Base-by-base conservation (phyloP, 345 rosid genomes). In the Sonneratia caseolaris region DNA sequence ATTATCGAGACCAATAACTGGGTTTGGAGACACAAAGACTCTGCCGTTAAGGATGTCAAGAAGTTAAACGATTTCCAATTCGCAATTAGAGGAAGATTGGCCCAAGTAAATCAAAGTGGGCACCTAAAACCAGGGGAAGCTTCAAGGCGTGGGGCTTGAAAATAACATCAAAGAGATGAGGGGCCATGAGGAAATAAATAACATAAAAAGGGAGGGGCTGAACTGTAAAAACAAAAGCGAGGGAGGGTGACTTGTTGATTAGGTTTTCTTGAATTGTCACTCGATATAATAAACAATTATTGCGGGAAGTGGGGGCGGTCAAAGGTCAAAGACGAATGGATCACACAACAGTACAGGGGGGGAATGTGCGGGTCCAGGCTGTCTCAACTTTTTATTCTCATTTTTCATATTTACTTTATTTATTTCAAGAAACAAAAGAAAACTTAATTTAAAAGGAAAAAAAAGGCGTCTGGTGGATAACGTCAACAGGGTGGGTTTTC, bases 351-450 rank as follows among this genome's bases (percentile, higher is more conserved):
- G 32, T 70, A 24, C 79, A 66, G 64, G 73, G 73, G 73, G 32
- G 32, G 32, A 75, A 80, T 82, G 84, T 72, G 91, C 67, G 89
- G 87, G 85, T 79, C 87, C 87, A 81, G 85, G 84, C 65, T 83
- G 89, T 85, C 84, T 80, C 75, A 62, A 47, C 64, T 21, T 62
- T 40, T 70, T 79, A 4, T 9, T 42, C 45, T 42, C 45, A 4
- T 42, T 42, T 42, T 42, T 42, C 45, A 42, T n/a, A 18, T 55
- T 55, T 55, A 55, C 2, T 55, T 61, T 18, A 61, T n/a, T 61
- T 61, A n/a, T n/a, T 61, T 61, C 66, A 19, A 19, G 32, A 27
- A 27, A 27, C 32, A 27, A 27, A 27, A 27, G 32, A 27, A 27
- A 27, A 27, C 32, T 27, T 27, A 27, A 27, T 27, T 27, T 27